These are phyloP conservation scores for Aspergillus wentii DNA, from an alignment of 495 filamentous ascomycete species.

Conservation along the genomic window DNA sequence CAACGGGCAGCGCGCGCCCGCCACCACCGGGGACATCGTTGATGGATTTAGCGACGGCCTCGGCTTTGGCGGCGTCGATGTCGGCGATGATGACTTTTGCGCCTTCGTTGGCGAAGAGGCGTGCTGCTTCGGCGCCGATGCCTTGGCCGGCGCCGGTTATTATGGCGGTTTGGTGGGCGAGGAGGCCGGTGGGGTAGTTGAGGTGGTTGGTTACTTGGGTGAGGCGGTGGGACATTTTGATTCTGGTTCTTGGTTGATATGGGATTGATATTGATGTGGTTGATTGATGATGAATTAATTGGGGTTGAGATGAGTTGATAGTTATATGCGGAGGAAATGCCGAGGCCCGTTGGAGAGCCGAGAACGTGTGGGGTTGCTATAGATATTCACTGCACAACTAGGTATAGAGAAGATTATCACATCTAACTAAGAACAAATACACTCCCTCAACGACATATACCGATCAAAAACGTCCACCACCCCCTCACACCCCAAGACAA, in stretches of 20 bases:
- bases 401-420: no score
- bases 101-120: conserved; percentile 80
- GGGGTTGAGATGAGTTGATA: neutral
- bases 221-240: conserved; percentile 46
- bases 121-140: conserved; percentile 78
- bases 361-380: no score
- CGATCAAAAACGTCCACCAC: conserved; percentile 30
- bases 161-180: conserved; percentile 77
- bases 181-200: conserved; percentile 72
- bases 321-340: conserved; percentile 8
- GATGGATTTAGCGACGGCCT: conserved; percentile 58
- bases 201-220: conserved; percentile 69
- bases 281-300: neutral
- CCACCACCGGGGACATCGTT: conserved; percentile 54
- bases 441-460: conserved; percentile 22
- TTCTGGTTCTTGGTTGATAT: conserved; percentile 5
- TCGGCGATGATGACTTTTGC: conserved; percentile 79
- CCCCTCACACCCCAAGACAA: conserved; percentile 30
- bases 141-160: conserved; percentile 86
- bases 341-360: conserved; percentile 26
- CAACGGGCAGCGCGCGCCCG: conserved; percentile 53
- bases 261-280: neutral
- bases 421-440: conserved; percentile 25
- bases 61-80: conserved; percentile 66
- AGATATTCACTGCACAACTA: no score